Evolutionary conservation across 2,329 filamentous ascomycete species (phyloP), one percentile per base, ranked within the genome.

Genomic region (Nannizzia gypsea): DNA sequence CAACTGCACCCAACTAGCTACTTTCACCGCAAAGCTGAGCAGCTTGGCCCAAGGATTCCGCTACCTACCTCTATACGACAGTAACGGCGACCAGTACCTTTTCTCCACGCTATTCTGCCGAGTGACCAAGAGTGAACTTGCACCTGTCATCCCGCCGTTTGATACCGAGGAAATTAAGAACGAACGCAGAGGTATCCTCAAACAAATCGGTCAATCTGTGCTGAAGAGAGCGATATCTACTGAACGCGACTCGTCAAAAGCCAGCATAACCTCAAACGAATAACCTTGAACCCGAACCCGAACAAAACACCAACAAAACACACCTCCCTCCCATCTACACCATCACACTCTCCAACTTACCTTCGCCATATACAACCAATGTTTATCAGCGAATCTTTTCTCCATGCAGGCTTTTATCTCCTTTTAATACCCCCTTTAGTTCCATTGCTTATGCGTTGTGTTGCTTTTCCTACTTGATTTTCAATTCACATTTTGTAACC

Each of bases 41-140:
- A 95, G 86, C 70, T 81, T 97, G 46, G 90, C 92, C 70, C 86
- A 93, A 73, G 93, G 93, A 28, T 97, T 93, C 73, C 90, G 92
- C 63, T 95, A 95, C 62, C 79, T 97, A 58, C 93, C 92, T 9
- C 80, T 99, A 15, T 87, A 90, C 72, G 91, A 97, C 74, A 82
- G 84, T 60, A 88, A 90, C 64, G 93, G 91, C 62, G 91, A 96
- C 67, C 89, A 91, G 67, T 97, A 95, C 71, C 81, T 96, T 48
- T 96, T 96, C 74, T 96, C 93, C 1, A 95, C 90, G 9, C 79
- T 99, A 15, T 96, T 97, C 73, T 96, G 91, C 77, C 86, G 86
- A 68, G 88, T 97, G 74, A 85, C 85, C 66, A 87, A 84, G 64
- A 77, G 82, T 62, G 76, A 80, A 4, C 73, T 77, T 22, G 66